These are phyloP conservation scores for Paramecium sonneborni DNA, from an alignment of 73 alveolate genomes.

Conservation along the genomic window DNA sequence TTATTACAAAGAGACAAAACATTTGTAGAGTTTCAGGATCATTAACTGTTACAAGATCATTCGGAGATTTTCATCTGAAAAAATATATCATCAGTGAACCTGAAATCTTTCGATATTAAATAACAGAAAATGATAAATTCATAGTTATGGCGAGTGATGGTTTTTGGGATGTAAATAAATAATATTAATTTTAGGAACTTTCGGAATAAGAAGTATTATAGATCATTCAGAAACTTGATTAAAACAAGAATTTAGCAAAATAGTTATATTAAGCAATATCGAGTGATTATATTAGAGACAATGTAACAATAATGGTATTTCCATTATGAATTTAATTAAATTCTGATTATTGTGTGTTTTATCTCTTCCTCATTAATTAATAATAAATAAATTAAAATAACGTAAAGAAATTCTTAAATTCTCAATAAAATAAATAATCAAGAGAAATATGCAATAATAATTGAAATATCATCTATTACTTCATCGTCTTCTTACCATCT, in stretches of 20 bases:
- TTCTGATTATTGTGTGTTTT: neutral
- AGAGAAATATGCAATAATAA: conserved; percentile 12
- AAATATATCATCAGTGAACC: conserved; percentile 6
- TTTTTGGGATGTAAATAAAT: conserved; percentile 26
- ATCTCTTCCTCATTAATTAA: neutral
- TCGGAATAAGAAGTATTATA: conserved; percentile 24
- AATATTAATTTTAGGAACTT: conserved; percentile 15
- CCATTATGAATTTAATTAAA: conserved; percentile 18
- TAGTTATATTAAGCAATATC: conserved; percentile 6
- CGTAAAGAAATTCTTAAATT: neutral
- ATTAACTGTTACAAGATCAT: conserved; percentile 28
- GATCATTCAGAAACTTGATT: neutral
- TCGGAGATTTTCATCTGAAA: conserved; percentile 40
- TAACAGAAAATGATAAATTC: neutral
- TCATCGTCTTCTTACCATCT: conserved; percentile 84
- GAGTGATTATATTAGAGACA: conserved; percentile 12
- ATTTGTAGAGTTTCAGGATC: conserved; percentile 22
- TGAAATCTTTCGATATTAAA: neutral
- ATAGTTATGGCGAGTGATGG: conserved; percentile 53
- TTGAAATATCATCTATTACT: conserved; percentile 89
- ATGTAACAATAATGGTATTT: conserved; percentile 34
- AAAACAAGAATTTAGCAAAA: conserved; percentile 14
- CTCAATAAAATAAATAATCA: neutral
- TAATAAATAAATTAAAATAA: neutral
- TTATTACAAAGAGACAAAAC: neutral